Base-by-base conservation (phyloP, 2,329 filamentous ascomycete genomes). In the Aspergillus unguis region DNA sequence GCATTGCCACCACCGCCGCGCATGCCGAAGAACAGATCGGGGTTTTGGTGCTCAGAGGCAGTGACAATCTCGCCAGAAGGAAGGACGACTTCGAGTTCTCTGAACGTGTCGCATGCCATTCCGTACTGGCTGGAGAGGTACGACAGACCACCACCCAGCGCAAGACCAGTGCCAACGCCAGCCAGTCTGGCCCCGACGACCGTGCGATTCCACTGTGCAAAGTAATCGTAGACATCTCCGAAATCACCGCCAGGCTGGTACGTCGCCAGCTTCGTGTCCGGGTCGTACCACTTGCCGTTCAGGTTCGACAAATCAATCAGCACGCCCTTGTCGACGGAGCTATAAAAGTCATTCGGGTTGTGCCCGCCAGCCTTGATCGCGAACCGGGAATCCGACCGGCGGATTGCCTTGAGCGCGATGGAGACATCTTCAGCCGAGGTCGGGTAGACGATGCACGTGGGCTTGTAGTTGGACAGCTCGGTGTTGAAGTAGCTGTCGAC, bases 21-120 rank as follows among this genome's bases (percentile, higher is more conserved):
- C 1, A 85, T 66, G 1, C 83, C 84, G 82, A 81, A 86, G 70
- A 81, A 85, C 1, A 86, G 70, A 44, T 85, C 83, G 0, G 70
- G 50, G 58, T 85, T 81, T 26, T 76, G 42, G 0, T 53, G 59
- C 1, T 71, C 72, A 3, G 73, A 78, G 0, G 81, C 81, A 2
- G 66, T 76, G 1, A 83, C 59, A 23, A 77, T 60, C n/a, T 73
- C 51, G 5, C 82, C 81, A 9, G 64, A 62, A 1, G 75, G 77
- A 7, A 77, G 80, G 31, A 85, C 75, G 1, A 83, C 79, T 53
- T 82, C 75, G 28, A 71, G 50, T 3, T 47, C 38, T 3, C 50
- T 44, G 44, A 52, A 52, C 9, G 50, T 48, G 50, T 52, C 50
- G 7, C 50, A 52, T 6, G 50, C 50, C n/a, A 52, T 11, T 2